phyloP scores from a whole-genome alignment of 768 basidiomycete species.

The Pleurotus pulmonarius region DNA sequence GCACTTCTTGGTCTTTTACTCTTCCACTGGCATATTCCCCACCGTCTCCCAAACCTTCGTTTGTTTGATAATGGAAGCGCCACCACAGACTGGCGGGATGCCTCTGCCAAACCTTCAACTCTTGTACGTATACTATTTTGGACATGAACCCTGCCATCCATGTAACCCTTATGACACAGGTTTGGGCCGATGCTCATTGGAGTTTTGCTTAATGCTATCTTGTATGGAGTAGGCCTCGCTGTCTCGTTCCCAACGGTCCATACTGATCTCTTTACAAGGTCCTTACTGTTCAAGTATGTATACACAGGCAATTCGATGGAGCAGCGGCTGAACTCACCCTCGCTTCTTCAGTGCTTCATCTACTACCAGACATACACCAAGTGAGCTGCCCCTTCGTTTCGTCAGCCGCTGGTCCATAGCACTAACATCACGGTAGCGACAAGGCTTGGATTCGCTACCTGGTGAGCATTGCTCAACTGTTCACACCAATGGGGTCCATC shows the following conservation, averaged over 20 bases:
- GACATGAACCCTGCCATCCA: not conserved
- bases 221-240: conserved; percentile 26
- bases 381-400: not conserved
- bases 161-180: conserved; percentile 9
- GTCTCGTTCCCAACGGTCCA: not conserved
- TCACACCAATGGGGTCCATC: too few species aligned
- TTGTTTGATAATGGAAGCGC: too few species aligned
- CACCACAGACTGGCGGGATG: not conserved
- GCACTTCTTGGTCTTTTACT: too few species aligned
- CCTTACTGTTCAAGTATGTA: conserved; percentile 11
- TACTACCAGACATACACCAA: conserved; percentile 8
- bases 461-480: not conserved
- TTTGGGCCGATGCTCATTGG: conserved; percentile 29
- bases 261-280: conserved; percentile 5
- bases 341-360: conserved; percentile 3
- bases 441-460: conserved; percentile 9
- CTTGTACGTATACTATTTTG: not conserved
- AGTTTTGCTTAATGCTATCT: conserved; percentile 26
- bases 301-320: not conserved
- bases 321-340: not conserved
- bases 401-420: not conserved
- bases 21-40: too few species aligned
- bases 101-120: not conserved
- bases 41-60: too few species aligned
- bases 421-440: not conserved